A percentile compares a stretch with the other conserved stretches of the same genome.
Evolutionary conservation across 2,329 filamentous ascomycete genomes (phyloP).

Genomic region (Botrytis porri): DNA sequence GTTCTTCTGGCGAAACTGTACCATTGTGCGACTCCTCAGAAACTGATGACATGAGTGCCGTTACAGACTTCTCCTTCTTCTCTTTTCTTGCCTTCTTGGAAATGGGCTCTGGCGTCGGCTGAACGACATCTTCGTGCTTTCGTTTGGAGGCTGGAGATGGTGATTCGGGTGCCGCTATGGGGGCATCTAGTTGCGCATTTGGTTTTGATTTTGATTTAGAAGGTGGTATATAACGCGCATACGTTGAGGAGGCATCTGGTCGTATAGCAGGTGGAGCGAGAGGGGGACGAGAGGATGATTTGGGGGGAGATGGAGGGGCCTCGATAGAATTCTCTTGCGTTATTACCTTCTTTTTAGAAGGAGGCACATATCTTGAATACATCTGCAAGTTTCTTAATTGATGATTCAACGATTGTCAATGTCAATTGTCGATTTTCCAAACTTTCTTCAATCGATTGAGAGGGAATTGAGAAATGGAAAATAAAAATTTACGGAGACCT

Average conservation of each 20-base stretch:
- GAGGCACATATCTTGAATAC: constrained; percentile 37
- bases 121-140: constrained; percentile 3
- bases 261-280: constrained; percentile 25
- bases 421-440: background rate
- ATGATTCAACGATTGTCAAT: background rate
- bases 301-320: background rate
- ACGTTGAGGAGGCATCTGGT: constrained; percentile 35
- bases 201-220: constrained; percentile 23
- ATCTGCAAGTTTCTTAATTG: constrained; percentile 32
- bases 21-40: background rate
- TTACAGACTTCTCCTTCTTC: constrained; percentile 22
- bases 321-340: background rate
- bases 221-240: constrained; percentile 36
- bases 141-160: constrained; percentile 12
- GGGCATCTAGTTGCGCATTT: background rate
- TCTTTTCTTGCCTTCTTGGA: constrained; percentile 20
- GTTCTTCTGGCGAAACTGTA: background rate
- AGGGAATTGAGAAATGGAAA: constrained; percentile 9
- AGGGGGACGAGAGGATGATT: constrained; percentile 12
- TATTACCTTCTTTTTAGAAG: constrained; percentile 29
- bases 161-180: background rate
- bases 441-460: background rate
- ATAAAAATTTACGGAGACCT: constrained; percentile 22
- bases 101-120: background rate
- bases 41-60: too few relatives aligned